phyloP scores from a whole-genome alignment of 1,284 basidiomycete species.

The Sanghuangporus sanghuang region DNA sequence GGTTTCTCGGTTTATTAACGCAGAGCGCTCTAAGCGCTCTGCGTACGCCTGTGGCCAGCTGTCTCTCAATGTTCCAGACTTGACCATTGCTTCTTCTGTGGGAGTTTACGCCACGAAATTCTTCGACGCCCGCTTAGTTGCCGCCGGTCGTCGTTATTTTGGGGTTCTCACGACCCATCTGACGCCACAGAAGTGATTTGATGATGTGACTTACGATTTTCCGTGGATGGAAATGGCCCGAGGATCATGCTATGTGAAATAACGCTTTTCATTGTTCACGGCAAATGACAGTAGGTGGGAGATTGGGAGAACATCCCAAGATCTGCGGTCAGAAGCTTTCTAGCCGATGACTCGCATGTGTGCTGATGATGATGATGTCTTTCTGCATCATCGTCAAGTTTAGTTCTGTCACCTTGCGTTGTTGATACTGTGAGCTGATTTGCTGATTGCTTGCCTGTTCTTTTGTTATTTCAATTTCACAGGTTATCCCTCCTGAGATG shows the following conservation, averaged over 20 bases:
- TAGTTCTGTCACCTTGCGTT: neutral
- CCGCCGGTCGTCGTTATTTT: neutral
- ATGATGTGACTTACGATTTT: neutral
- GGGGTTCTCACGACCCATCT: neutral
- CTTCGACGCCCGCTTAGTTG: neutral
- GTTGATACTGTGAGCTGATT: neutral
- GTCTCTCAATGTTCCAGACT: neutral
- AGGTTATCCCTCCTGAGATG: conserved; percentile 19
- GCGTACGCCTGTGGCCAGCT: neutral
- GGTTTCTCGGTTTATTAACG: neutral
- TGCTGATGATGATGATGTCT: neutral
- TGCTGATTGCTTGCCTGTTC: neutral
- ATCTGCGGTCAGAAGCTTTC: neutral
- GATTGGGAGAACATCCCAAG: neutral
- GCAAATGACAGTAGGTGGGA: neutral
- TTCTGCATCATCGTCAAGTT: neutral
- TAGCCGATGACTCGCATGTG: neutral
- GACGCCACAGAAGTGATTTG: conserved; percentile 6
- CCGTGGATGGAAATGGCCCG: neutral
- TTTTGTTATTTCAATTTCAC: neutral
- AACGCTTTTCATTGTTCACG: neutral
- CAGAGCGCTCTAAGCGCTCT: neutral
- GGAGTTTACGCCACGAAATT: neutral
- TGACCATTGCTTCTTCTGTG: too few species aligned
- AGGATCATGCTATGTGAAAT: neutral